phyloP scores from a whole-genome alignment of 306 rosid species.

The Morella rubra region DNA sequence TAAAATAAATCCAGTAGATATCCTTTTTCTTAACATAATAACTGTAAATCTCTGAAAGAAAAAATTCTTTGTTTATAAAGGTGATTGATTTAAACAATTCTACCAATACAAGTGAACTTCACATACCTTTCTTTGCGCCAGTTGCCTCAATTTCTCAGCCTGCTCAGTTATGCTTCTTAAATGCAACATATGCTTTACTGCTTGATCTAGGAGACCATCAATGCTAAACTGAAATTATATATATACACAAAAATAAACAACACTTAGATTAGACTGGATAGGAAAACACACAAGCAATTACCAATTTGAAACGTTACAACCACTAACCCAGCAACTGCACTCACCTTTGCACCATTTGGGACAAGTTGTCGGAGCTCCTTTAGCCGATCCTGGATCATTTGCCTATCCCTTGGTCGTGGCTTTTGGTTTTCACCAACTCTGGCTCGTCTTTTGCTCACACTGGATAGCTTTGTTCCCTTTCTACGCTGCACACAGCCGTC shows the following conservation, averaged over 20 bases:
- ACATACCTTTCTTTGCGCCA: conserved; percentile 47
- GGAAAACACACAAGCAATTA: conserved; percentile 2
- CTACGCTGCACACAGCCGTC: conserved; percentile 18
- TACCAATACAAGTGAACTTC: not conserved
- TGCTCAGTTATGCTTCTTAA: conserved; percentile 57
- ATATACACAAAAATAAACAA: not conserved
- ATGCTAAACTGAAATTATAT: conserved; percentile 77
- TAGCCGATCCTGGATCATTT: conserved; percentile 84
- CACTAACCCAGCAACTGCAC: not conserved
- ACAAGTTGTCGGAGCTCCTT: conserved; percentile 89
- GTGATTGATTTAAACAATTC: not conserved
- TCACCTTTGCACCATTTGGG: conserved; percentile 80
- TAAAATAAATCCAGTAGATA: not conserved
- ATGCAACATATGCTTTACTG: conserved; percentile 76
- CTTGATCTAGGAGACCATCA: conserved; percentile 77
- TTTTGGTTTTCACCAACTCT: conserved; percentile 39
- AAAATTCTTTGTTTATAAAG: not conserved
- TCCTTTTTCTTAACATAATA: not conserved
- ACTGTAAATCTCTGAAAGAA: not conserved
- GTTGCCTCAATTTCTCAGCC: conserved; percentile 63
- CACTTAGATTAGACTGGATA: conserved; percentile 5
- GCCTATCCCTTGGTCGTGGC: conserved; percentile 88
- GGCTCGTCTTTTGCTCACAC: conserved; percentile 39
- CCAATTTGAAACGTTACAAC: not conserved
- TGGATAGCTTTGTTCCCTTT: conserved; percentile 39